Conservation (phyloP, 306 rosid species). For the Trichosanthes truncata region DNA sequence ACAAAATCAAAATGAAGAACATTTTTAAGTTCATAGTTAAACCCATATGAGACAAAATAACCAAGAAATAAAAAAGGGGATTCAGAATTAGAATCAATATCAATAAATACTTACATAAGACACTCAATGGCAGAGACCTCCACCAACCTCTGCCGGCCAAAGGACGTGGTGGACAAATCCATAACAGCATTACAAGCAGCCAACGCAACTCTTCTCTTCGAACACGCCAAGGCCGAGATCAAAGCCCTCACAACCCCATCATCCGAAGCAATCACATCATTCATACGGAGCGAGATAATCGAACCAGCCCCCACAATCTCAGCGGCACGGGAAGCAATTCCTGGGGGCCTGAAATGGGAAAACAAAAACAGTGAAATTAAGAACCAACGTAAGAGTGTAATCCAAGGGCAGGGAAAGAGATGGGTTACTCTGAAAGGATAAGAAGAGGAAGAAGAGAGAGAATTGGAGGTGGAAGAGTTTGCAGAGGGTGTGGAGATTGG, state of each 20-base stretch:
- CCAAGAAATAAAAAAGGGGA: neutral
- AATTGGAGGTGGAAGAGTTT: slow-evolving; percentile 16
- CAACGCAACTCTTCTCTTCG: slow-evolving; percentile 21
- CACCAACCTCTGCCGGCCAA: slow-evolving; percentile 37
- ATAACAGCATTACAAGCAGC: slow-evolving; percentile 68
- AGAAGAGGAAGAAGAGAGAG: slow-evolving; percentile 59
- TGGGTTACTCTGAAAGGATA: slow-evolving; percentile 27
- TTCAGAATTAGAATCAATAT: neutral
- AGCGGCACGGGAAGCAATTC: slow-evolving; percentile 23
- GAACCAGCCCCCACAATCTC: slow-evolving; percentile 46
- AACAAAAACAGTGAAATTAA: neutral
- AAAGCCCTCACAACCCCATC: slow-evolving; percentile 33
- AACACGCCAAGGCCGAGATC: slow-evolving; percentile 26
- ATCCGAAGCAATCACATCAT: slow-evolving; percentile 46
- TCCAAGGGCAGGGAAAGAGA: neutral
- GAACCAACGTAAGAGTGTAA: neutral
- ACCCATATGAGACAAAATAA: neutral
- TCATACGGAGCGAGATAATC: slow-evolving; percentile 43
- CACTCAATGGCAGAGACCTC: slow-evolving; percentile 30
- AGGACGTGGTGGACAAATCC: slow-evolving; percentile 44
- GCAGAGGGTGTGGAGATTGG: slow-evolving; percentile 12
- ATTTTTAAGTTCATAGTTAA: neutral
- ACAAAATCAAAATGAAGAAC: neutral
- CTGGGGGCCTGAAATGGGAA: slow-evolving; percentile 16
- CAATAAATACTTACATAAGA: slow-evolving; percentile 42